Evolutionary conservation across 108 stramenopile genomes (phyloP), one percentile per base, ranked within the genome.

Genomic region (Hondaea fermentalgiana): DNA sequence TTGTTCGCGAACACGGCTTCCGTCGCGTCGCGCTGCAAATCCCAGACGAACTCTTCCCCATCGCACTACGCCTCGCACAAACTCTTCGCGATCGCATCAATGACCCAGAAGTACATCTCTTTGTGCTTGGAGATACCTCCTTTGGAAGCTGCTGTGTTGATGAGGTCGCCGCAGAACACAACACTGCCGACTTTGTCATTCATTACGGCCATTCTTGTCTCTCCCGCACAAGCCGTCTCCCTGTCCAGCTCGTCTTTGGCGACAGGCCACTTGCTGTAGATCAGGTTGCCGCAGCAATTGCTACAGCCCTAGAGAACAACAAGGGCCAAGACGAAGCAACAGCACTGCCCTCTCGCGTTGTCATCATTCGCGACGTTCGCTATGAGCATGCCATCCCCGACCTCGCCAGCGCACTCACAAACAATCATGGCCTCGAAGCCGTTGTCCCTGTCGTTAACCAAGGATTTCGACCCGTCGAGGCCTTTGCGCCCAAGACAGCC

Each of bases 201-300:
- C 97, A 98, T 91, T 98, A 95, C 92, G 98, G 98, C 57, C 93
- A 97, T 92, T 94, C 96, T 14, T 98, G 96, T 92, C 89, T 97
- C 83, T 89, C 90, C 45, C 88, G 88, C 12, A 89, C 95, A 5
- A 92, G 47, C 44, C 57, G 88, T 12, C 88, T 92, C 5, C 92
- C 92, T 19, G 92, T 92, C 28, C 90, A 91, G 17, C 91, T 90
- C 60, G 90, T 92, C 92, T 57, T 94, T 87, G 64, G 93, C 91
- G 23, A 87, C 64, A 47, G 71, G 93, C 53, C 96, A 95, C 44
- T 95, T 94, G 25, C 89, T 96, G 49, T 96, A 95, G 90, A 90
- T 2, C 17, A 6, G 6, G 76, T 45, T 23, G 76, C 76, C 45
- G 49, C 44, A 8, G 28, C 12, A 43, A 83, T 83, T 3, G 76